Conservation (phyloP, 129 eudicot species). For the Heracleum sosnowskyi region DNA sequence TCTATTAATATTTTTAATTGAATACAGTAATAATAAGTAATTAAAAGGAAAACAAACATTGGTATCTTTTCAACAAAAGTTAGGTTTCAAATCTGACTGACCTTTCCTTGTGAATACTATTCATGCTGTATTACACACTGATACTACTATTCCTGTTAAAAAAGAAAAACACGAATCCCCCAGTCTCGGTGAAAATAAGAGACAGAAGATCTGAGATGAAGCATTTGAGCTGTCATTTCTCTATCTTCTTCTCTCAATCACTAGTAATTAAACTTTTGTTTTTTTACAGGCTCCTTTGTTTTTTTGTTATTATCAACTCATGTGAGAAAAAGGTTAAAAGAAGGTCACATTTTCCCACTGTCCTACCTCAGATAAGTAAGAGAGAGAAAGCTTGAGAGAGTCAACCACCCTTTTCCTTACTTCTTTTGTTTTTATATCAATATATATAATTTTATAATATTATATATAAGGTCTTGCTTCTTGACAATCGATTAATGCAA, state of each 20-base stretch:
- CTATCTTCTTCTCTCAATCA: background rate
- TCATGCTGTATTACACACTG: background rate
- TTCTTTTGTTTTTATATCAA: constrained; percentile 39
- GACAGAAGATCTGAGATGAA: constrained; percentile 11
- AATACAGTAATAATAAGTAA: too few relatives aligned
- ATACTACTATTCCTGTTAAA: background rate
- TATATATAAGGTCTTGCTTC: too few relatives aligned
- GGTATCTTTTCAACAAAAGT: background rate
- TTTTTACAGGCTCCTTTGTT: constrained; percentile 1
- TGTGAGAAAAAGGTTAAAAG: constrained; percentile 1
- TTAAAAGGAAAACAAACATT: background rate
- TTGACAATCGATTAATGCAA: too few relatives aligned
- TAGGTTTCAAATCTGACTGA: background rate
- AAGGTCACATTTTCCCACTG: constrained; percentile 8
- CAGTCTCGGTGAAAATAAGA: background rate
- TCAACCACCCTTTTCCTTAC: constrained; percentile 47
- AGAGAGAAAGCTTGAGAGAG: constrained; percentile 34
- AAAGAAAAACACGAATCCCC: background rate
- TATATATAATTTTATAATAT: too few relatives aligned
- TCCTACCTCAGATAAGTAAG: background rate
- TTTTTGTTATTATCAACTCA: background rate
- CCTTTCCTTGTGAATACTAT: background rate
- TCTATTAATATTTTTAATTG: too few relatives aligned
- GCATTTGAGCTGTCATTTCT: constrained; percentile 2
- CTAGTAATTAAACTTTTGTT: background rate